These are phyloP conservation scores for Phytophthora kernoviae DNA, from an alignment of 352 stramenopile species.

Conservation along the genomic window DNA sequence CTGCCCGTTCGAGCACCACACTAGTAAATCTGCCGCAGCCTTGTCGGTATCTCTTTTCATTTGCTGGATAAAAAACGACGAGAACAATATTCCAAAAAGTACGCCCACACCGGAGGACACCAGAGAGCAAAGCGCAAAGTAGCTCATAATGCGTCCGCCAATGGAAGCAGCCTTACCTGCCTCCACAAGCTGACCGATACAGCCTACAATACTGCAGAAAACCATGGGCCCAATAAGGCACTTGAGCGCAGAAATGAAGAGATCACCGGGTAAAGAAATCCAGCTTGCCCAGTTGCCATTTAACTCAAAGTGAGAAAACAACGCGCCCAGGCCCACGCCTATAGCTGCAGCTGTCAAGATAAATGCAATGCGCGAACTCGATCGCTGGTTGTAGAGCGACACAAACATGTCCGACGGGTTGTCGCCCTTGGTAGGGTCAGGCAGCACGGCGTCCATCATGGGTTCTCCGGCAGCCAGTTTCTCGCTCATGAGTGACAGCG, in stretches of 20 bases:
- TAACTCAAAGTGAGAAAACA: slow-evolving; percentile 44
- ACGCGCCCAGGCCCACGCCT: slow-evolving; percentile 49
- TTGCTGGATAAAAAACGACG: slow-evolving; percentile 38
- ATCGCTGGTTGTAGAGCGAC: slow-evolving; percentile 46
- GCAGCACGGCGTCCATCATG: not conserved
- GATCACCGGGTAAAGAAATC: slow-evolving; percentile 61
- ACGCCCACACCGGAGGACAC: slow-evolving; percentile 51
- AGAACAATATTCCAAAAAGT: slow-evolving; percentile 40
- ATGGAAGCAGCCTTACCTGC: slow-evolving; percentile 57
- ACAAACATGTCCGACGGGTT: slow-evolving; percentile 44
- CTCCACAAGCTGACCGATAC: slow-evolving; percentile 60
- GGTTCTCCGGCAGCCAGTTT: slow-evolving; percentile 9
- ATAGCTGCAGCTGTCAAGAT: slow-evolving; percentile 44
- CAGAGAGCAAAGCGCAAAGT: slow-evolving; percentile 50
- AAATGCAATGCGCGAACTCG: slow-evolving; percentile 40
- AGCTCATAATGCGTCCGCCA: slow-evolving; percentile 51
- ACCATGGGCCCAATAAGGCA: slow-evolving; percentile 73
- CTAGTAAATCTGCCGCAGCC: slow-evolving; percentile 26
- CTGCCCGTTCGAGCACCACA: slow-evolving; percentile 53
- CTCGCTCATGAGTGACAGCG: slow-evolving; percentile 29
- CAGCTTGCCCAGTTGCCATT: slow-evolving; percentile 34
- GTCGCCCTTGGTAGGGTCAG: slow-evolving; percentile 12
- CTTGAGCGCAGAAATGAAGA: slow-evolving; percentile 67
- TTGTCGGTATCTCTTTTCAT: slow-evolving; percentile 36
- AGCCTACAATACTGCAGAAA: slow-evolving; percentile 68